Evolutionary conservation across 495 filamentous ascomycete genomes (phyloP), one percentile per base, ranked within the genome.

Genomic region (Hypoxylon crocopeplum): DNA sequence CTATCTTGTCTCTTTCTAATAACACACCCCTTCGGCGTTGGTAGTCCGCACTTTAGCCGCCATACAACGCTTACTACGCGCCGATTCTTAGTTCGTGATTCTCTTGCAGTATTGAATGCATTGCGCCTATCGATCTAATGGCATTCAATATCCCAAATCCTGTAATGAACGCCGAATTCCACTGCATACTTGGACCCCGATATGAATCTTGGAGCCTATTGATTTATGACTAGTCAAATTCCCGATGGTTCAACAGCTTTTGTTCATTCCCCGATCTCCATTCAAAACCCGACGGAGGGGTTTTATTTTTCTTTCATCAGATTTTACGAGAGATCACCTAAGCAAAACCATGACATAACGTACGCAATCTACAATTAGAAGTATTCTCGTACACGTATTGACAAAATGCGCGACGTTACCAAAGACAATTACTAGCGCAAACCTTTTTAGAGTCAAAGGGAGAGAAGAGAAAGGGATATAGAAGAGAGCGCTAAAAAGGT

Each of bases 31-130:
- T 24, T 13, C 17, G 22, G 16, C 37, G 36, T 37, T 39, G 13
- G 25, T 12, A 5, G 19, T 37, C 57, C 25, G 55, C 24, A 44
- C 49, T 50, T 64, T 56, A 56, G 45, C 54, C 55, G 45, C 46
- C 16, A 50, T 44, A 46, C 7, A 29, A 49, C 40, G 61, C 61
- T 64, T 64, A 64, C 61, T 64, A 64, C 55, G 50, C 46, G 55
- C 61, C 27, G 48, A 20, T 40, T 36, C 27, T 38, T 38, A 19
- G 37, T 47, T 54, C 37, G 42, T 58, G 36, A 46, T 30, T 39
- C 15, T 49, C 13, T 27, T 20, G 12, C 21, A 58, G 15, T 30
- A 32, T 22, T 51, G 34, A 13, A 40, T 51, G 32, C n/a, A 34
- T 34, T 2, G 2, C 5, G n/a, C 4, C 32, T 44, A 30, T 21